Evolutionary conservation across 371 early-diverging fungal genomes (phyloP).

Genomic region (Coemansia sp.): DNA sequence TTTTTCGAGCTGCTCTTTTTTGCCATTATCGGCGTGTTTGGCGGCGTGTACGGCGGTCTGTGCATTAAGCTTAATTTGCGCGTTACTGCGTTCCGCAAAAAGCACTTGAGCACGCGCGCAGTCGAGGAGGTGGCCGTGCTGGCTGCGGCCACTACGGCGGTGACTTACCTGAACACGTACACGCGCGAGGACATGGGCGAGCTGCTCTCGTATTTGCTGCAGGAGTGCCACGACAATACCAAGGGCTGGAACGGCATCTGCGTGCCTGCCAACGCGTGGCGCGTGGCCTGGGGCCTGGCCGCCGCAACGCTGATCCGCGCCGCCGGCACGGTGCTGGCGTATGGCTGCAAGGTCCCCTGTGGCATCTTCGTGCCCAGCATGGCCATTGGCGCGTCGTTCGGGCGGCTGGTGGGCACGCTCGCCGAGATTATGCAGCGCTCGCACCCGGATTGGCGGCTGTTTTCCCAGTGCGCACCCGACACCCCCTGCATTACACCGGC

Average conservation of each 20-base stretch:
- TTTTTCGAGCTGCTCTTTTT: constrained; percentile 85
- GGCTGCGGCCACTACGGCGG: constrained; percentile 69
- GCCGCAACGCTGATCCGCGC: constrained; percentile 68
- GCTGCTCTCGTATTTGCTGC: constrained; percentile 73
- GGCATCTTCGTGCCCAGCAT: constrained; percentile 93
- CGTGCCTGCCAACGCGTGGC: constrained; percentile 51
- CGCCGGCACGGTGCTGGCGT: constrained; percentile 69
- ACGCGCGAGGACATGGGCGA: constrained; percentile 75
- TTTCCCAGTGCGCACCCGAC: constrained; percentile 76
- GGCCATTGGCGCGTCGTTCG: constrained; percentile 88
- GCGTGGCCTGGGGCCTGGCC: constrained; percentile 52
- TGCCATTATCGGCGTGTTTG: constrained; percentile 76
- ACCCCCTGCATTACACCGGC: constrained; percentile 90
- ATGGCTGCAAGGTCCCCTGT: constrained; percentile 82
- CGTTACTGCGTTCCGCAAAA: constrained; percentile 64
- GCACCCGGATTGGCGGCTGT: constrained; percentile 70
- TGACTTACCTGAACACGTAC: constrained; percentile 76
- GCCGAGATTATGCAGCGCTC: constrained; percentile 67
- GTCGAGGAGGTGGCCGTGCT: constrained; percentile 74
- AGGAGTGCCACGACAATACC: constrained; percentile 67
- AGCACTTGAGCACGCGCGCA: constrained; percentile 55
- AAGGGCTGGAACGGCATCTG: constrained; percentile 63
- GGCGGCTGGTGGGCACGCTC: constrained; percentile 87
- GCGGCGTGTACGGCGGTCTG: constrained; percentile 85
- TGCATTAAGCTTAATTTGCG: constrained; percentile 71